Percentiles rank a stretch among this genome's conserved stretches.
Conservation (phyloP, 2,329 filamentous ascomycete genomes). For the Calonectria honghensis region DNA sequence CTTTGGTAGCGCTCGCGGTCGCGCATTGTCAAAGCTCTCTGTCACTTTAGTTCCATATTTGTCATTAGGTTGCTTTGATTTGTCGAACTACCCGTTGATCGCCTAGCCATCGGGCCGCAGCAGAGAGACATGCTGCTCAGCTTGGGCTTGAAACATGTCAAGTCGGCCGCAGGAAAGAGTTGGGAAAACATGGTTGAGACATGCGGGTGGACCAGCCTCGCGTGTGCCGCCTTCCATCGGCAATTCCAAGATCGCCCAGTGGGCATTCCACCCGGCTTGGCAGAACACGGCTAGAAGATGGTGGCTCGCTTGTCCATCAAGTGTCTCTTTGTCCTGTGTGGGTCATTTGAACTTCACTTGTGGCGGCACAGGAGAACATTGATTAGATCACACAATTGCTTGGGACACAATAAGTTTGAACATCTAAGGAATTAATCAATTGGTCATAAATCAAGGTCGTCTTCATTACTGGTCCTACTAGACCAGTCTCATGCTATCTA, state of each 20-base stretch:
- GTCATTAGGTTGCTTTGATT: not conserved
- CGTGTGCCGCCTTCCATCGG: not conserved
- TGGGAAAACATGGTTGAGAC: slow-evolving; percentile 3
- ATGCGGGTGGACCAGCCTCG: not conserved
- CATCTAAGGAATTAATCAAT: slow-evolving; percentile 5
- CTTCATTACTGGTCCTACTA: slow-evolving; percentile 41
- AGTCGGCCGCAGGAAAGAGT: not conserved
- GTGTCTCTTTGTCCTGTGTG: not conserved
- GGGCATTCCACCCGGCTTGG: slow-evolving; percentile 15
- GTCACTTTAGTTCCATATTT: not conserved
- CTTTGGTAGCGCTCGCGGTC: not conserved
- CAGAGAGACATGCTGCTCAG: not conserved
- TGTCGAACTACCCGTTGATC: not conserved
- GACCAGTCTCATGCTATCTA: slow-evolving; percentile 46
- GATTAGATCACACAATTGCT: not conserved
- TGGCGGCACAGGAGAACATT: not conserved
- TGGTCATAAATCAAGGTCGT: slow-evolving; percentile 36
- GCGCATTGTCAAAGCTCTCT: too few relatives aligned
- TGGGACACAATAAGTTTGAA: not conserved
- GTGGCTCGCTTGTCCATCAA: too few relatives aligned
- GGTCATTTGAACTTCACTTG: not conserved
- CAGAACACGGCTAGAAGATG: not conserved
- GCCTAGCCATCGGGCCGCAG: not conserved
- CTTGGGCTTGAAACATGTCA: not conserved
- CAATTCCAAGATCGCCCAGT: not conserved